Percentiles rank a stretch among this genome's conserved stretches.
Evolutionary conservation across 495 filamentous ascomycete genomes (phyloP).

Genomic region (Corynascus novoguineensis): DNA sequence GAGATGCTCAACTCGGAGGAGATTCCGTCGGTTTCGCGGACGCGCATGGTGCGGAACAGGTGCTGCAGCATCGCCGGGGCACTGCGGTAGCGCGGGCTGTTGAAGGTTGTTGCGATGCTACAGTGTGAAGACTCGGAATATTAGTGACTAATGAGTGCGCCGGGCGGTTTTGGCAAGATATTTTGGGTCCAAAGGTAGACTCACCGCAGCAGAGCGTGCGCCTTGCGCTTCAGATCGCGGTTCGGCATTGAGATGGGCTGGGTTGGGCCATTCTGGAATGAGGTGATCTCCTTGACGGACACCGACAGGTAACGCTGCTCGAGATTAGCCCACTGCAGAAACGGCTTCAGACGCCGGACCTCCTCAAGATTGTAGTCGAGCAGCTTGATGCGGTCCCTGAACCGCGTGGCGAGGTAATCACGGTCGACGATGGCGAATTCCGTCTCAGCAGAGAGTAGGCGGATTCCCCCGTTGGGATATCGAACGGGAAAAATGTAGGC

Average conservation of each 20-base stretch:
- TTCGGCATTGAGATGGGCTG: constrained; percentile 21
- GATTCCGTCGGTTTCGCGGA: constrained; percentile 32
- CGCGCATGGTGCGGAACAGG: constrained; percentile 21
- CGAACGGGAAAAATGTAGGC: constrained; percentile 28
- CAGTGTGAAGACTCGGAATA: not conserved
- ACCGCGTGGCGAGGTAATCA: constrained; percentile 25
- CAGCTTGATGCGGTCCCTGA: constrained; percentile 26
- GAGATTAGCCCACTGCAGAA: constrained; percentile 33
- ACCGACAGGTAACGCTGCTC: constrained; percentile 34
- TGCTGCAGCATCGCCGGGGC: constrained; percentile 25
- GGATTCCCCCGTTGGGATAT: constrained; percentile 16
- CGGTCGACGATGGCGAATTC: constrained; percentile 39
- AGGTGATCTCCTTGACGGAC: constrained; percentile 34
- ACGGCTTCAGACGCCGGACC: constrained; percentile 27
- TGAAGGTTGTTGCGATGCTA: constrained; percentile 32
- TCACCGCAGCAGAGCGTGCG: constrained; percentile 39
- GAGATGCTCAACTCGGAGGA: constrained; percentile 23
- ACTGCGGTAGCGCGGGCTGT: constrained; percentile 27
- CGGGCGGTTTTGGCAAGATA: no score
- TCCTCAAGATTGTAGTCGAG: constrained; percentile 39
- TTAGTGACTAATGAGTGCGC: constrained; percentile 5
- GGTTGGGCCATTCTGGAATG: constrained; percentile 16
- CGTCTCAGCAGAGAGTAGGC: constrained; percentile 3
- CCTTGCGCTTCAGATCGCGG: constrained; percentile 28
- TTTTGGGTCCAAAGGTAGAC: not conserved